These are phyloP conservation scores for Botrytis tulipae DNA, from an alignment of 2,329 filamentous ascomycete genomes.

Conservation along the genomic window DNA sequence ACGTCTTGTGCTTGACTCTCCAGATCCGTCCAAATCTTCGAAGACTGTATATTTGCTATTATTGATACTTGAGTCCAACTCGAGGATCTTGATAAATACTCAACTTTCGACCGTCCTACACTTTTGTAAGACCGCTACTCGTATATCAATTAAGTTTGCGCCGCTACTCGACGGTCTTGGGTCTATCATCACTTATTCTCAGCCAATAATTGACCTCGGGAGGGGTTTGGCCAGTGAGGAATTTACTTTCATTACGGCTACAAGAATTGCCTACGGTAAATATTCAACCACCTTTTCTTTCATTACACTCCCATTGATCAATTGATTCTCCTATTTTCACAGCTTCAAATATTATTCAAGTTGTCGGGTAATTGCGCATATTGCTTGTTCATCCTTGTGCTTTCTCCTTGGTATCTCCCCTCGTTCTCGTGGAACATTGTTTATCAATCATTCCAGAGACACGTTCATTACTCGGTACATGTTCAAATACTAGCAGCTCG, in stretches of 20 bases:
- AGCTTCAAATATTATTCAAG: background rate
- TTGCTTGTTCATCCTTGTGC: slow-evolving; percentile 5
- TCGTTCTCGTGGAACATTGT: background rate
- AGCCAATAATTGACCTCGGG: slow-evolving; percentile 12
- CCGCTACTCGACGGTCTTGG: background rate
- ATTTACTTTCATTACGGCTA: slow-evolving; percentile 1
- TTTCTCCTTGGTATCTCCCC: background rate
- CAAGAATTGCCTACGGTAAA: background rate
- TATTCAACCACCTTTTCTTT: background rate
- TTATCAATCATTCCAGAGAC: background rate
- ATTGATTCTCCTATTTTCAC: slow-evolving; percentile 6
- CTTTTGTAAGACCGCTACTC: background rate
- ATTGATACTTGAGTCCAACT: background rate
- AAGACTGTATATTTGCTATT: background rate
- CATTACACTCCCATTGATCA: background rate
- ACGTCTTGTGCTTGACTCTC: background rate
- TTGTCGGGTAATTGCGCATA: background rate
- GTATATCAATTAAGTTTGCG: background rate
- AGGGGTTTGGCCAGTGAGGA: slow-evolving; percentile 13
- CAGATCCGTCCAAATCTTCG: background rate
- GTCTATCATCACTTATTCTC: background rate
- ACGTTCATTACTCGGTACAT: background rate
- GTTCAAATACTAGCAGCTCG: background rate
- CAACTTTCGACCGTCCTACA: background rate
- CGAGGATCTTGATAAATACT: background rate